Base-by-base conservation (phyloP, 2,329 filamentous ascomycete genomes). In the Monilinia polystroma region DNA sequence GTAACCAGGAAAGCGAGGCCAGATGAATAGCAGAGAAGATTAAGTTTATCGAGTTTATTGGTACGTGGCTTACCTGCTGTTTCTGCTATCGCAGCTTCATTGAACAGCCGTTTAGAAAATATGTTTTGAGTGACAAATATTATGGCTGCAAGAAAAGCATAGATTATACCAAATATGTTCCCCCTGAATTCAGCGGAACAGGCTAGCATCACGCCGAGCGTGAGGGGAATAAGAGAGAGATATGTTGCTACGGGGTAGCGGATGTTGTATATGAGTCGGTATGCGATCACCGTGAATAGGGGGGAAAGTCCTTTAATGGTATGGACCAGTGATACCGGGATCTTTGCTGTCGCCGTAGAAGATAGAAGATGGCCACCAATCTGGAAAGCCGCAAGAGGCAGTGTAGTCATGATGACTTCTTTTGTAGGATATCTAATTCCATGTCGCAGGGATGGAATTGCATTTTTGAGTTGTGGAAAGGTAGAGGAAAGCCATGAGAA, bases 101-200 rank as follows among this genome's bases (percentile, higher is more conserved):
- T 99, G 82, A 99, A 99, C 12, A 99, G 87, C 71, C 92, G 92
- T 79, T 99, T 99, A 26, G 94, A 98, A 72, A 97, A 96, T 67
- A 99, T 99, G 76, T 99, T 99, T 76, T 99, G 95, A 0, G 93
- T 95, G 47, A 99, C 95, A 76, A 99, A 99, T 71, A 98, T 90
- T 66, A 98, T 82, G 10, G 95, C 92, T n/a, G 92, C 93, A 45
- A 92, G 81, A 49, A 99, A 89, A 4, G 95, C 93, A 74, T 93
- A 94, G 14, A 94, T 74, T 23, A 99, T 90, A n/a, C 95, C 95
- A 63, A 95, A 84, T 70, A 97, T 85, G 75, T 99, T 93, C 41
- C 91, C 94, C 29, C 87, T 90, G 73, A 96, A 93, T 75, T 93
- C 92, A 16, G 93, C 91, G 1, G 94, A 97, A 78, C 95, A 99